A percentile compares a stretch with the other conserved stretches of the same genome.
phyloP scores from a whole-genome alignment of 129 eudicot genomes.

The Flaveria trinervia region DNA sequence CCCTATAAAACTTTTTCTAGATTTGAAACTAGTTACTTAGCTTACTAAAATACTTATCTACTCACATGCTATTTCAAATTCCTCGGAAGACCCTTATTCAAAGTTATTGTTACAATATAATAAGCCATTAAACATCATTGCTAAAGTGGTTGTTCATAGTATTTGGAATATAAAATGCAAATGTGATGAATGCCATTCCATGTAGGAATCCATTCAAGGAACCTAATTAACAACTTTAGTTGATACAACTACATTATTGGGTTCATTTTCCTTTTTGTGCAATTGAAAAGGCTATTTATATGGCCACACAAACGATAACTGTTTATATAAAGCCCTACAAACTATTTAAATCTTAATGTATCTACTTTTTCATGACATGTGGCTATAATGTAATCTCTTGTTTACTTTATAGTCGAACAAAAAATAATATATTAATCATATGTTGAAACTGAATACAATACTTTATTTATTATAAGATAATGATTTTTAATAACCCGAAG shows the following conservation, averaged over 20 bases:
- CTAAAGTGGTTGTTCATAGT: neutral
- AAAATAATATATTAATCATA: too few relatives aligned
- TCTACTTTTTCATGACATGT: neutral
- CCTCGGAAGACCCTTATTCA: neutral
- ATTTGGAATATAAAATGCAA: neutral
- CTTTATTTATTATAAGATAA: too few relatives aligned
- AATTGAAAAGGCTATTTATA: neutral
- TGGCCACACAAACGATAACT: neutral
- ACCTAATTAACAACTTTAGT: neutral
- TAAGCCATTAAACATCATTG: neutral
- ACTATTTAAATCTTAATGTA: too few relatives aligned
- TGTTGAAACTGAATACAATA: too few relatives aligned
- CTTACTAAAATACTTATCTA: neutral
- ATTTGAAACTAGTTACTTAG: neutral
- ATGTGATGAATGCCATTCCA: neutral
- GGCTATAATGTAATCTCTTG: neutral
- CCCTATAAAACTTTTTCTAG: neutral
- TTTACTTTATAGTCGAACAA: neutral
- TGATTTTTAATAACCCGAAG: too few relatives aligned
- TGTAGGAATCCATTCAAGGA: neutral
- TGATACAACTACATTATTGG: neutral
- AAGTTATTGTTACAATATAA: neutral
- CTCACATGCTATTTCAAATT: neutral
- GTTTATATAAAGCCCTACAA: too few relatives aligned
- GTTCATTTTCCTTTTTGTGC: neutral